Percentiles rank a stretch among this genome's conserved stretches.
These are phyloP conservation scores for Debaryomycetaceae sp. DNA, from an alignment of 1,139 yeast species.

Conservation along the genomic window DNA sequence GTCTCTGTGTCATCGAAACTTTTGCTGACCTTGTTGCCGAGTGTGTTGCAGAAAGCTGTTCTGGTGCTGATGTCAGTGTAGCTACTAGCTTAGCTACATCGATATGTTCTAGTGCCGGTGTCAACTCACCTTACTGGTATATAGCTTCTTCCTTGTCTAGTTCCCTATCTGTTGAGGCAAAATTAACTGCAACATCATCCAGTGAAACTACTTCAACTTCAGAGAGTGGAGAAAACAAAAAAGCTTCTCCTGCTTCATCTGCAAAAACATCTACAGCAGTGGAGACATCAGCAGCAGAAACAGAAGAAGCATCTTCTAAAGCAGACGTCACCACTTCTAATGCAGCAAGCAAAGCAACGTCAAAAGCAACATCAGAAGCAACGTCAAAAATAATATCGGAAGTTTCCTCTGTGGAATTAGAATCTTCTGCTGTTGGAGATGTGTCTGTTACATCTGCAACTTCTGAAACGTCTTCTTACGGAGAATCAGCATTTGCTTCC, in stretches of 20 bases:
- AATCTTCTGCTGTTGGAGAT: neutral
- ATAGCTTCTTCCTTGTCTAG: slow-evolving; percentile 3
- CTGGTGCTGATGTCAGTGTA: slow-evolving; percentile 33
- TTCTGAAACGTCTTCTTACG: neutral
- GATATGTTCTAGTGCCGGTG: slow-evolving; percentile 43
- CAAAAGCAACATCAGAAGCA: neutral
- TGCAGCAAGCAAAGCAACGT: slow-evolving; percentile 1
- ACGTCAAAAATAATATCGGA: slow-evolving; percentile 2
- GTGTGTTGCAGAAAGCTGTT: slow-evolving; percentile 41
- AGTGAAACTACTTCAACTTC: slow-evolving; percentile 1
- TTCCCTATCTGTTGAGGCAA: slow-evolving; percentile 14
- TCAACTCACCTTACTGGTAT: slow-evolving; percentile 8
- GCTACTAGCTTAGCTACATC: slow-evolving; percentile 43
- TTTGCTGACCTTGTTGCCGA: slow-evolving; percentile 46
- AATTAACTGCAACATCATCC: slow-evolving; percentile 4
- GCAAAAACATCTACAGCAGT: slow-evolving; percentile 1
- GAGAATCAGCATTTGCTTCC: neutral
- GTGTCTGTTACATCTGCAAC: neutral
- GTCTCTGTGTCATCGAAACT: slow-evolving; percentile 50
- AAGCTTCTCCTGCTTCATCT: slow-evolving; percentile 2
- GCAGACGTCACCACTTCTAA: neutral
- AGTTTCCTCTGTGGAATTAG: neutral
- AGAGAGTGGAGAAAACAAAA: slow-evolving; percentile 1
- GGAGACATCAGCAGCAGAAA: slow-evolving; percentile 1
- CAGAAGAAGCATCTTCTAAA: neutral